phyloP scores from a whole-genome alignment of 768 basidiomycete species.

The Suillus brevipes region DNA sequence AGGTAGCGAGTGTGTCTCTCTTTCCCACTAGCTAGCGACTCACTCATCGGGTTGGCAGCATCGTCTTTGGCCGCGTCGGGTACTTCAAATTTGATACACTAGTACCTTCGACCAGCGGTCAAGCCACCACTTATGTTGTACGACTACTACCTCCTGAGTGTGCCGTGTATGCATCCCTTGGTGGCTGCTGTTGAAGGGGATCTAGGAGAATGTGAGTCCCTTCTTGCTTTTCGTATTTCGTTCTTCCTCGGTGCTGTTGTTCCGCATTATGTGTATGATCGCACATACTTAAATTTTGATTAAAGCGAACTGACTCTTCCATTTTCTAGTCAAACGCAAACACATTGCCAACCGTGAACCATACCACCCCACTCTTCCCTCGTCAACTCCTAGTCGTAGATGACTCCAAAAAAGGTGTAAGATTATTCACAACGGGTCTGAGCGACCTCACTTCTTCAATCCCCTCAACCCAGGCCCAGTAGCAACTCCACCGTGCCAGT shows the following conservation, averaged over 20 bases:
- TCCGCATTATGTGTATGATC: slow-evolving; percentile 2
- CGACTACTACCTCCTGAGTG: too few species aligned
- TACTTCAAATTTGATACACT: slow-evolving; percentile 75
- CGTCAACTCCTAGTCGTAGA: slow-evolving; percentile 40
- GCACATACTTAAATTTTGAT: background rate
- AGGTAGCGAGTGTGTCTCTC: slow-evolving; percentile 40
- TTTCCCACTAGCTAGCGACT: slow-evolving; percentile 2
- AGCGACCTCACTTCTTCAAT: slow-evolving; percentile 28
- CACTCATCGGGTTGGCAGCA: slow-evolving; percentile 40
- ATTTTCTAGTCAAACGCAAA: slow-evolving; percentile 64
- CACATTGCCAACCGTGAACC: slow-evolving; percentile 60
- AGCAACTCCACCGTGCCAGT: slow-evolving; percentile 25
- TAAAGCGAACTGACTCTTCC: background rate
- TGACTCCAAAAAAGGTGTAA: slow-evolving; percentile 65
- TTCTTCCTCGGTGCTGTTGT: background rate
- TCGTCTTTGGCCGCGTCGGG: slow-evolving; percentile 77
- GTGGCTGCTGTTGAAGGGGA: slow-evolving; percentile 69
- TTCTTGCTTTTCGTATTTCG: background rate
- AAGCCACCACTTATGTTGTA: too few species aligned
- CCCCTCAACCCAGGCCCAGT: slow-evolving; percentile 36
- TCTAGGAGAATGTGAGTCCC: slow-evolving; percentile 54
- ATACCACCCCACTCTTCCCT: background rate
- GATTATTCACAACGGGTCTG: slow-evolving; percentile 53
- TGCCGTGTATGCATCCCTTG: slow-evolving; percentile 54
- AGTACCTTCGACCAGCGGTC: slow-evolving; percentile 52